Evolutionary conservation across 495 filamentous ascomycete species (phyloP).

Genomic region (Aspergillus kassunensis): DNA sequence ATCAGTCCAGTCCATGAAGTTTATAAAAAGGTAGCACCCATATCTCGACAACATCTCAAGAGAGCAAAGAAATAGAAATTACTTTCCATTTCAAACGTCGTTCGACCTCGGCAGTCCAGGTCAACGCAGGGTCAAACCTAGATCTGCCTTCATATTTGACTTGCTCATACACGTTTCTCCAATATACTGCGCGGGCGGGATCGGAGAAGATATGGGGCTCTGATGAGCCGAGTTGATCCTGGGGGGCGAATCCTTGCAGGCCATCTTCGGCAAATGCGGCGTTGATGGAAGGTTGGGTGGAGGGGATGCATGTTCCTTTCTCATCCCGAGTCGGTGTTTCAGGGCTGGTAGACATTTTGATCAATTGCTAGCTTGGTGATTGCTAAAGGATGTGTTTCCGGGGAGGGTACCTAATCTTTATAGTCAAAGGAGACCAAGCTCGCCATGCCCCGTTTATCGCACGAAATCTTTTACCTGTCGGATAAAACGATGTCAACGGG

Average conservation of each 20-base stretch:
- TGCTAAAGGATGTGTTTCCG: not conserved
- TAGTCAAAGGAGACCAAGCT: not conserved
- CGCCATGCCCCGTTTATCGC: not conserved
- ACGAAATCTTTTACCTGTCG: constrained; percentile 2
- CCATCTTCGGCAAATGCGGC: not conserved
- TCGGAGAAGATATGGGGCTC: constrained; percentile 22
- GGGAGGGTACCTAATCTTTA: not conserved
- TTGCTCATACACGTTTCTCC: constrained; percentile 35
- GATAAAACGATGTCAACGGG: not conserved
- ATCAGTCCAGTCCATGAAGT: constrained; percentile 26
- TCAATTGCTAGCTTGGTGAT: too few species aligned
- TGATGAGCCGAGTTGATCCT: not conserved
- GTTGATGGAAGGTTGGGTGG: constrained; percentile 4
- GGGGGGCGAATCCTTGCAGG: not conserved
- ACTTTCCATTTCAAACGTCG: constrained; percentile 33
- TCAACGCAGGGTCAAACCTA: constrained; percentile 41
- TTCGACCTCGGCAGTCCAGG: constrained; percentile 44
- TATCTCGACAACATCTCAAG: constrained; percentile 17
- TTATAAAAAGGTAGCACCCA: constrained; percentile 27
- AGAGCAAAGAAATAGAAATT: constrained; percentile 34
- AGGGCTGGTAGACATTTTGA: not conserved
- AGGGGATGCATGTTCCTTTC: not conserved
- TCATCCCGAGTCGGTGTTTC: not conserved
- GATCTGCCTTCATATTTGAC: constrained; percentile 41
- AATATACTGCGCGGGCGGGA: constrained; percentile 30